phyloP scores from a whole-genome alignment of 352 stramenopile species.

The Phytophthora sp. region DNA sequence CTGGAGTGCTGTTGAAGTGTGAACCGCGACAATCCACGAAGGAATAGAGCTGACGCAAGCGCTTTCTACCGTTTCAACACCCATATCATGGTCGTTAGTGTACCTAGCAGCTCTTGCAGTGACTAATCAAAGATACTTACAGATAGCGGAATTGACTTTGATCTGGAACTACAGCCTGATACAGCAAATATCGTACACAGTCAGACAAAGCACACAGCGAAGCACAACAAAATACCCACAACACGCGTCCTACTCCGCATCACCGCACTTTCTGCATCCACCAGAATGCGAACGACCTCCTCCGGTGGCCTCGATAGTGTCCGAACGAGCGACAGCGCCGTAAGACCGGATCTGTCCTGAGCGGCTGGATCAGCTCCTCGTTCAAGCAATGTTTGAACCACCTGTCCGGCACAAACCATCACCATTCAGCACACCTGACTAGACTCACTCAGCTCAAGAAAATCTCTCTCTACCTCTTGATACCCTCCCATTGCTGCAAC shows the following conservation, averaged over 20 bases:
- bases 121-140: conserved; percentile 19
- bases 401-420: conserved; percentile 24
- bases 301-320: conserved; percentile 69
- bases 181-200: conserved; percentile 1
- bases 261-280: conserved; percentile 48
- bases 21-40: conserved; percentile 41
- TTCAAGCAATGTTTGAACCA: conserved; percentile 62
- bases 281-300: conserved; percentile 67
- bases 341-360: conserved; percentile 67
- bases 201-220: conserved; percentile 12
- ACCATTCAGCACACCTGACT: neutral
- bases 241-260: conserved; percentile 27
- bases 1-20: conserved; percentile 19
- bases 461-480: conserved; percentile 41
- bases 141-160: conserved; percentile 24
- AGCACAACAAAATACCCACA: neutral
- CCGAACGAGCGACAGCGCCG: conserved; percentile 67
- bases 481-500: conserved; percentile 73
- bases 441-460: neutral
- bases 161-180: conserved; percentile 26
- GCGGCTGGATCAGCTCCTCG: conserved; percentile 53
- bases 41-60: conserved; percentile 51
- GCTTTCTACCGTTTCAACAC: conserved; percentile 43
- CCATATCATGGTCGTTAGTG: neutral
- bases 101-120: neutral